These are phyloP conservation scores for Rhodomyrtus psidioides DNA, from an alignment of 441 rosid genomes.

Conservation along the genomic window DNA sequence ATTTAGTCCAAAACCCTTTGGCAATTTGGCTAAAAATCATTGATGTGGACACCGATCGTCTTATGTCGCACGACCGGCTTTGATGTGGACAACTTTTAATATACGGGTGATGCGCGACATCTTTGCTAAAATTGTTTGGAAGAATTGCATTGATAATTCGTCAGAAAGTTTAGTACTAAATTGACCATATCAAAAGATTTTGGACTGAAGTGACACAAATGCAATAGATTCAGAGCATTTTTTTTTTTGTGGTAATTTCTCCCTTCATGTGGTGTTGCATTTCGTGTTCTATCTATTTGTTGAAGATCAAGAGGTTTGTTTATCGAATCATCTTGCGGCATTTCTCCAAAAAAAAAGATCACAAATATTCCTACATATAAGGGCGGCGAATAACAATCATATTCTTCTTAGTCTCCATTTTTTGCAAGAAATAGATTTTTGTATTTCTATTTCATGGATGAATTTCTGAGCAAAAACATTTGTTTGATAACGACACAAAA, in stretches of 20 bases:
- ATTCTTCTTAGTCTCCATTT: too few species aligned
- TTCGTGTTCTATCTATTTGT: not conserved
- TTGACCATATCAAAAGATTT: not conserved
- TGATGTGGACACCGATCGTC: not conserved
- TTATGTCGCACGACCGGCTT: too few species aligned
- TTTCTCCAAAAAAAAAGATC: not conserved
- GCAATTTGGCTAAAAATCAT: rapidly evolving
- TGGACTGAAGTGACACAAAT: not conserved
- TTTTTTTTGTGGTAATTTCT: not conserved
- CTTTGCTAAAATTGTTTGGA: rapidly evolving
- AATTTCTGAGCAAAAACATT: too few species aligned
- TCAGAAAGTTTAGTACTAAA: not conserved
- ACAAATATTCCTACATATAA: too few species aligned
- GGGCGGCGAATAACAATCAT: too few species aligned
- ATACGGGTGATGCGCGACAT: not conserved
- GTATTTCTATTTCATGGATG: too few species aligned
- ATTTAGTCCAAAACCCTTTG: not conserved
- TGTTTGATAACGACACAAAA: too few species aligned
- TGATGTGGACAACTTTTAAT: too few species aligned
- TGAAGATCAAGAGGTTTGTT: not conserved
- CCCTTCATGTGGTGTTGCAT: not conserved
- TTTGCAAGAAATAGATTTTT: too few species aligned
- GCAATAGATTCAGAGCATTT: not conserved
- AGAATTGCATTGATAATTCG: not conserved
- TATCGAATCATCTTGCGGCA: not conserved